Base-by-base conservation (phyloP, 202 grass and related monocot species). In the Elaeis oleifera region DNA sequence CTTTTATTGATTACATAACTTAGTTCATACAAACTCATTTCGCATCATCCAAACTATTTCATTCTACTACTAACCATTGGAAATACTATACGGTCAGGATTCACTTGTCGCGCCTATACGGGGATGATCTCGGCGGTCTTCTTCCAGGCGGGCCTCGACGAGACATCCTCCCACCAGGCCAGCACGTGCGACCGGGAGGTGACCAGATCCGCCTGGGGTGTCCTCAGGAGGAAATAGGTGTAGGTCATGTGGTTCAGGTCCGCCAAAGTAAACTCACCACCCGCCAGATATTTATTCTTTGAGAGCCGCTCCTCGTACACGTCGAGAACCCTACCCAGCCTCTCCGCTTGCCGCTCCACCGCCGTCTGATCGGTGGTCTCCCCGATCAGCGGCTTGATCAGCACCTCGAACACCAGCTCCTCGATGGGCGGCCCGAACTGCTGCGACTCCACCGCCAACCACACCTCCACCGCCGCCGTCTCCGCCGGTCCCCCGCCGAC, bases 121-220 rank as follows among this genome's bases (percentile, higher is more conserved):
- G 85, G 74, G 3, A 99, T 60, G 24, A 16, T 48, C 5, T 85
- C 74, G 31, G 14, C 48, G 56, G 85, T 99, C 80, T 92, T 99
- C 58, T 67, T 16, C 88, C 85, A 92, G 16, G 74, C 82, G 0
- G 80, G 69, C 4, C 85, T 76, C 1, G 59, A 21, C 0, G 88
- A 81, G 72, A 97, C 64, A 14, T 73, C 69, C 0, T 92, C 74
- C 88, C 94, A 97, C 94, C 94, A 92, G 0, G 94, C 85, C 74
- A 71, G 85, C 6, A 99, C 71, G 18, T 86, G 94, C 0, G 85
- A 88, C 26, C 80, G 77, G 18, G 65, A 79, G 21, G 25, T 27
- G 61, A 99, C 3, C 21, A 99, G 79, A 15, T 63, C 80, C 1
- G 84, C 88, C 88, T 86, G 89, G 65, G 77, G 4, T 0, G 72